phyloP scores from a whole-genome alignment of 305 asterid species.

The Fraxinus nigra region DNA sequence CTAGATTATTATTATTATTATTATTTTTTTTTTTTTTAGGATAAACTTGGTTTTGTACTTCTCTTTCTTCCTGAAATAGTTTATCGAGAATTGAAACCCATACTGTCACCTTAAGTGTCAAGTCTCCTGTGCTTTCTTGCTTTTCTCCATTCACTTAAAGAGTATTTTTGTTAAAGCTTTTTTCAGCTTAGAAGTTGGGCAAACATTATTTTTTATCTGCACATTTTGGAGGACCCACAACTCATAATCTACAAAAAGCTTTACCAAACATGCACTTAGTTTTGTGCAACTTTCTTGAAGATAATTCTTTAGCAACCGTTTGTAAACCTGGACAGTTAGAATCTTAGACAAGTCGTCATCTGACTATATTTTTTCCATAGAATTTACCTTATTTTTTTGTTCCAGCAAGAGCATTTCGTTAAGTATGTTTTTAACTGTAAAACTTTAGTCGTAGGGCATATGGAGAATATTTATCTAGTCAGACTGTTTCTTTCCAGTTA shows the following conservation, averaged over 20 bases:
- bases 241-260: not conserved
- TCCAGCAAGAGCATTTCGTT: not conserved
- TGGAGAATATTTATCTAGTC: not conserved
- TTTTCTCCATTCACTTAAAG: not conserved
- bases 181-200: not conserved
- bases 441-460: not conserved
- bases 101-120: not conserved
- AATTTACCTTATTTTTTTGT: not conserved
- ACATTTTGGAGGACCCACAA: not conserved
- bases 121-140: not conserved
- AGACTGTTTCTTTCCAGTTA: not conserved
- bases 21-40: not conserved
- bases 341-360: not conserved
- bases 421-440: not conserved
- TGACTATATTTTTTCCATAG: not conserved
- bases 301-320: not conserved
- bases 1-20: not conserved
- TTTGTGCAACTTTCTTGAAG: not conserved
- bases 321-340: not conserved
- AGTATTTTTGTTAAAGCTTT: not conserved
- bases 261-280: not conserved
- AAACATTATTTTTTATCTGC: not conserved
- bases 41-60: not conserved
- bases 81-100: not conserved
- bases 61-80: not conserved